A percentile compares a stretch with the other conserved stretches of the same genome.
phyloP scores from a whole-genome alignment of 768 basidiomycete genomes.

The Phlebiopsis flavidoalba region DNA sequence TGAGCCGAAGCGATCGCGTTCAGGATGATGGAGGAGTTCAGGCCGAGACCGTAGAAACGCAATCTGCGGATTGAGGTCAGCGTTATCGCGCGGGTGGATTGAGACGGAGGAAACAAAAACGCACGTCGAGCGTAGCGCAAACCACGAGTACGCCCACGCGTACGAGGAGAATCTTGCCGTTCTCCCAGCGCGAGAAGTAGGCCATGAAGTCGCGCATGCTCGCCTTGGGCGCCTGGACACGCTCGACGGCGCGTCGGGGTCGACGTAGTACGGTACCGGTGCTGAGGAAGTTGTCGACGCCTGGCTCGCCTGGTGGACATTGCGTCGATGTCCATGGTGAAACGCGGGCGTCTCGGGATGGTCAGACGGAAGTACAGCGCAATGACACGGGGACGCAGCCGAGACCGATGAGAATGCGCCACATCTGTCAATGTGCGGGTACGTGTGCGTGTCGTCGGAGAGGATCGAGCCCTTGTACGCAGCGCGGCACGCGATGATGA shows the following conservation, averaged over 20 bases:
- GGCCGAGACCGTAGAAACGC: constrained; percentile 47
- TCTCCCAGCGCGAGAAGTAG: constrained; percentile 71
- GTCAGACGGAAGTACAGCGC: constrained; percentile 45
- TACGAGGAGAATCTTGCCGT: constrained; percentile 77
- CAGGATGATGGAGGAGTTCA: constrained; percentile 41
- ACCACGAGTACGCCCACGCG: constrained; percentile 87
- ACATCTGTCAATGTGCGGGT: constrained; percentile 53
- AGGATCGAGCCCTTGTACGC: constrained; percentile 67
- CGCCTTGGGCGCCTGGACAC: constrained; percentile 39
- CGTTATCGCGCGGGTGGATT: no score
- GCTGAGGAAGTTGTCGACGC: constrained; percentile 35
- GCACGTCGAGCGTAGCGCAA: constrained; percentile 78
- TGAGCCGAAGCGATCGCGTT: constrained; percentile 23
- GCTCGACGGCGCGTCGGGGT: constrained; percentile 53
- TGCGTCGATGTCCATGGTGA: constrained; percentile 47
- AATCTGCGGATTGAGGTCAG: constrained; percentile 19
- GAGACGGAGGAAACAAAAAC: constrained; percentile 29
- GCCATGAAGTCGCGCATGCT: constrained; percentile 46
- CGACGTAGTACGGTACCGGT: constrained; percentile 40
- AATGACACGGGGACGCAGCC: constrained; percentile 38
- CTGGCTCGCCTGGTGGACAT: constrained; percentile 36
- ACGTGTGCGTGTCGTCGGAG: constrained; percentile 32
- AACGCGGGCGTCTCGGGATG: constrained; percentile 44
- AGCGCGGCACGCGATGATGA: constrained; percentile 55
- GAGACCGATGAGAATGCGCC: constrained; percentile 44